phyloP scores from a whole-genome alignment of 2,329 filamentous ascomycete genomes.

The Claviceps pazoutovae region DNA sequence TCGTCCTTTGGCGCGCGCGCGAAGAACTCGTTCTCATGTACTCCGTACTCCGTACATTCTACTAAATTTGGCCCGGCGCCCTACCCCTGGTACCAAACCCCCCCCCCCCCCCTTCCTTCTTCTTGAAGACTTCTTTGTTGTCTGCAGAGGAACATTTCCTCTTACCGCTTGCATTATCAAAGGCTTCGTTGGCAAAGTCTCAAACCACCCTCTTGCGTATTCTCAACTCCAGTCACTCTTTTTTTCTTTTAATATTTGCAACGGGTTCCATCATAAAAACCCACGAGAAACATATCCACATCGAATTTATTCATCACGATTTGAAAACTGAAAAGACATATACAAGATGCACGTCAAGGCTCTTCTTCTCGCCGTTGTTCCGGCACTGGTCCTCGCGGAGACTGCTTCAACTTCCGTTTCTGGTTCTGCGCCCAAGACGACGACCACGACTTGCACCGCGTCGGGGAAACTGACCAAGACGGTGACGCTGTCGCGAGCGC shows the following conservation, averaged over 20 bases:
- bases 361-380: conserved; percentile 35
- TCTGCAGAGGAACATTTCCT: conserved; percentile 10
- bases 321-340: neutral
- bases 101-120: neutral
- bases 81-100: too few relatives aligned
- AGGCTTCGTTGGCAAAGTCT: conserved; percentile 46
- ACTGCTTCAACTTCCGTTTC: conserved; percentile 8
- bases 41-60: too few relatives aligned
- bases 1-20: too few relatives aligned
- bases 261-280: neutral
- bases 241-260: neutral
- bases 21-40: too few relatives aligned
- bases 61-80: too few relatives aligned
- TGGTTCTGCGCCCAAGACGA: too few relatives aligned
- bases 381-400: conserved; percentile 37
- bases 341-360: conserved; percentile 19
- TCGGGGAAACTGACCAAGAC: conserved; percentile 33
- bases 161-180: conserved; percentile 10
- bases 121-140: conserved; percentile 6
- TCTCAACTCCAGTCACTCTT: conserved; percentile 8
- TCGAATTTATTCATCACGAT: neutral
- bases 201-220: conserved; percentile 9
- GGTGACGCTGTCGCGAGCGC: conserved; percentile 33
- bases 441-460: neutral
- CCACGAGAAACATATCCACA: neutral